Percentiles rank a stretch among this genome's conserved stretches.
phyloP scores from a whole-genome alignment of 768 basidiomycete species.

The Russula griseocarnosa region DNA sequence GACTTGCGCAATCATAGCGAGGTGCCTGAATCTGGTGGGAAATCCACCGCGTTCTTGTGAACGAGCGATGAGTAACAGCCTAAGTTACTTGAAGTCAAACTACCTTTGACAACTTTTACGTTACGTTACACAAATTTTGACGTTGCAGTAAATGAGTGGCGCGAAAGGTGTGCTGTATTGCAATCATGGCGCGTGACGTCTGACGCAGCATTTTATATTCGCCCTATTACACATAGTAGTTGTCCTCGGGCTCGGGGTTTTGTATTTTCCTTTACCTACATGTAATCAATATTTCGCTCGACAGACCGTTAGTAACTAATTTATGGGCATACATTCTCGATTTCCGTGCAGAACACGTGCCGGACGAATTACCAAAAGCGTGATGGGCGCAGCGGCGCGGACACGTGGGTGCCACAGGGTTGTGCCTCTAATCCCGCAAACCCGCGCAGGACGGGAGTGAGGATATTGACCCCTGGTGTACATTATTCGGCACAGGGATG shows the following conservation, averaged over 20 bases:
- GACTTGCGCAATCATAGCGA: slow-evolving; percentile 1
- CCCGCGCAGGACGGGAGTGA: neutral
- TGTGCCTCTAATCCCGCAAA: slow-evolving; percentile 2
- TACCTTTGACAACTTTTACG: neutral
- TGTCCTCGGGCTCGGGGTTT: too few species aligned
- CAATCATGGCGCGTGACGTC: too few species aligned
- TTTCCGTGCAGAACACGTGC: slow-evolving; percentile 12
- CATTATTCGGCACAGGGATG: neutral
- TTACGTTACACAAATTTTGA: too few species aligned
- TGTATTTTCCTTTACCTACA: too few species aligned
- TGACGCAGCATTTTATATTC: neutral
- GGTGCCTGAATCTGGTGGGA: neutral
- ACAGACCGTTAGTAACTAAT: too few species aligned
- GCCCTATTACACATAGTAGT: neutral
- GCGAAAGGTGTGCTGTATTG: too few species aligned
- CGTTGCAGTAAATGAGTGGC: neutral
- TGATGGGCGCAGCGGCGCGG: slow-evolving; percentile 14
- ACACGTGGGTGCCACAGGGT: slow-evolving; percentile 10
- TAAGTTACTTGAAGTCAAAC: neutral
- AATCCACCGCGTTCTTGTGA: neutral
- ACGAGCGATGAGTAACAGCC: neutral
- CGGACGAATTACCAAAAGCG: slow-evolving; percentile 6
- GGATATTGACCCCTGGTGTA: neutral
- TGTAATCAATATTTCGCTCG: too few species aligned
- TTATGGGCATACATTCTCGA: too few species aligned